These are phyloP conservation scores for Phyllostachys edulis DNA, from an alignment of 176 grass and related monocot species.

Conservation along the genomic window DNA sequence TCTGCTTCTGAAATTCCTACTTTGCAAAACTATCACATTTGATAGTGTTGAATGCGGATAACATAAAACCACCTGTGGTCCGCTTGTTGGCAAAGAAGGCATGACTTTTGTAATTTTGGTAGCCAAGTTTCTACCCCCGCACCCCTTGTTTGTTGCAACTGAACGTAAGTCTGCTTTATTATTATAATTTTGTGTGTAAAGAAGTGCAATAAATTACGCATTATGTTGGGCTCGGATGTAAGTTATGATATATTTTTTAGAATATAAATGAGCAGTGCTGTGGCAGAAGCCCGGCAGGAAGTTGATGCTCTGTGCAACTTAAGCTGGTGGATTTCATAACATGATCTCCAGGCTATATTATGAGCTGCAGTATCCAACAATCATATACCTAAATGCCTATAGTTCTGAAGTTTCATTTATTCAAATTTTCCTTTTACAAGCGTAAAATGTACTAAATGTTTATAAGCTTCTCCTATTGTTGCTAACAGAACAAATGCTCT, in stretches of 20 bases:
- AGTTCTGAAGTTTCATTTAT: background rate
- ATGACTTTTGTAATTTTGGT: constrained; percentile 19
- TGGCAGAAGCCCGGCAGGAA: too few species aligned
- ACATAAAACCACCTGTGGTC: background rate
- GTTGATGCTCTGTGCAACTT: too few species aligned
- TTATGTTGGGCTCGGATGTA: background rate
- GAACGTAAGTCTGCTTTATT: background rate
- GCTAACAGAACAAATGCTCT: background rate
- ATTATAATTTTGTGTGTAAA: background rate
- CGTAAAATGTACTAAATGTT: background rate
- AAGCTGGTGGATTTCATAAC: too few species aligned
- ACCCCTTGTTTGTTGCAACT: background rate
- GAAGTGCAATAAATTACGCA: background rate
- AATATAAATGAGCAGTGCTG: too few species aligned
- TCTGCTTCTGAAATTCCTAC: background rate
- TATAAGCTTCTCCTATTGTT: background rate
- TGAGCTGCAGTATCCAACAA: background rate
- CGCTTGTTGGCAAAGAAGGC: background rate
- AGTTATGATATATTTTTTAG: background rate
- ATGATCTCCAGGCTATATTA: background rate
- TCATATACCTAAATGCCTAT: background rate
- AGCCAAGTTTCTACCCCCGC: background rate
- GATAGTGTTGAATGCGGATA: constrained; percentile 8
- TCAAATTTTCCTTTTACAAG: background rate
- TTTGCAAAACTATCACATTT: background rate